Conservation (phyloP, 768 basidiomycete species). For the Thelephora aurantiotincta region DNA sequence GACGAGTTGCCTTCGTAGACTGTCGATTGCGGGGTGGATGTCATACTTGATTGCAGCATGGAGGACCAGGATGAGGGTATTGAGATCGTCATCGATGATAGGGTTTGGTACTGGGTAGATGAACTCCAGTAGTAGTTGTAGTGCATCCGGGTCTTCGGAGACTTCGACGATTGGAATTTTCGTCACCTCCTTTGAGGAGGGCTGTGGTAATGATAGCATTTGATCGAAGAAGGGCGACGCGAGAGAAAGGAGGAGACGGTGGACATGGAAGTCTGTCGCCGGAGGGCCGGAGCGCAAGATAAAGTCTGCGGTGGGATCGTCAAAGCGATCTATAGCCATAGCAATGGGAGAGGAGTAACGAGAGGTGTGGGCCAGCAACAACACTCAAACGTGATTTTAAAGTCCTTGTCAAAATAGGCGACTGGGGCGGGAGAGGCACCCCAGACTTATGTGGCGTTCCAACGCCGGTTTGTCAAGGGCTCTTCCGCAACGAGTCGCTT, state of each 20-base stretch:
- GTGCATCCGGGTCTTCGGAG: constrained; percentile 29
- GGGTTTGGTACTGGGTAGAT: constrained; percentile 53
- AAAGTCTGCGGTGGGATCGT: constrained; percentile 36
- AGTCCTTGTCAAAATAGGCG: no score
- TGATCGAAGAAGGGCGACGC: constrained; percentile 58
- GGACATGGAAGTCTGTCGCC: constrained; percentile 38
- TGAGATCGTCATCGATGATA: constrained; percentile 27
- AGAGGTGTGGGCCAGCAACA: neutral
- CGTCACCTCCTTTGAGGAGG: constrained; percentile 10
- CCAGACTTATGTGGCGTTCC: no score
- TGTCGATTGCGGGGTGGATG: constrained; percentile 27
- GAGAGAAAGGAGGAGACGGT: constrained; percentile 41
- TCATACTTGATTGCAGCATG: constrained; percentile 53
- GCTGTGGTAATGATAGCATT: constrained; percentile 56
- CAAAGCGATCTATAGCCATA: constrained; percentile 18
- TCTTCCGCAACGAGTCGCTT: no score
- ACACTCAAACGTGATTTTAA: neutral
- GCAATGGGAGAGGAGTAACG: neutral
- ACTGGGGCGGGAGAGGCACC: no score
- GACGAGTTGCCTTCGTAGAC: constrained; percentile 38
- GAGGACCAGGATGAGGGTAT: constrained; percentile 37
- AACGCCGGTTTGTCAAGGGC: no score
- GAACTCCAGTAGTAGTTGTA: constrained; percentile 41
- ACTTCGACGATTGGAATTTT: constrained; percentile 36
- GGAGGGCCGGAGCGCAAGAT: constrained; percentile 28